phyloP scores from a whole-genome alignment of 2,329 filamentous ascomycete species.

The Cladobotryum protrusum region DNA sequence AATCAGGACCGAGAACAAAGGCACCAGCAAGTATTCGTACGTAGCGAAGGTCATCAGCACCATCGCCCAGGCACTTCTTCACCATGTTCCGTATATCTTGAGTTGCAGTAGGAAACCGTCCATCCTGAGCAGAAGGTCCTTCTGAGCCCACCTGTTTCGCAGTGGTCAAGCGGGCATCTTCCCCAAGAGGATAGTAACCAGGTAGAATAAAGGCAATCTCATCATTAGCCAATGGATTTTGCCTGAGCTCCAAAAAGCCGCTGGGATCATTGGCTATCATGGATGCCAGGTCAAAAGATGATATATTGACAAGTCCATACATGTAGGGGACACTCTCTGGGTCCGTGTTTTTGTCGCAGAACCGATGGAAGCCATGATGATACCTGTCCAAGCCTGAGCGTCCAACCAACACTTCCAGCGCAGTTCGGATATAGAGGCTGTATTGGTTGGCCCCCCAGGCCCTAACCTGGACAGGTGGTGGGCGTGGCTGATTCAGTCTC shows the following conservation, averaged over 20 bases:
- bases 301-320: background rate
- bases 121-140: background rate
- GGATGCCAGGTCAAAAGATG: background rate
- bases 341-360: conserved; percentile 1
- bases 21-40: conserved; percentile 4
- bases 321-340: background rate
- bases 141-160: background rate
- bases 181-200: background rate
- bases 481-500: background rate
- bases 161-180: too few species aligned
- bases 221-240: background rate
- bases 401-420: conserved; percentile 22
- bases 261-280: background rate
- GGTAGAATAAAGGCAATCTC: conserved; percentile 6
- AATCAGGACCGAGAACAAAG: background rate
- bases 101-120: background rate
- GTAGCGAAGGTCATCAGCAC: background rate
- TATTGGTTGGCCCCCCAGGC: conserved; percentile 22
- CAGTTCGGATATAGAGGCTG: conserved; percentile 18
- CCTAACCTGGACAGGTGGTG: background rate
- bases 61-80: background rate
- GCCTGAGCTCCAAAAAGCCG: background rate
- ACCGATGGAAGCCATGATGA: conserved; percentile 13
- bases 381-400: background rate
- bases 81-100: background rate